Conservation (phyloP, 345 rosid genomes). For the Syzygium grande region DNA sequence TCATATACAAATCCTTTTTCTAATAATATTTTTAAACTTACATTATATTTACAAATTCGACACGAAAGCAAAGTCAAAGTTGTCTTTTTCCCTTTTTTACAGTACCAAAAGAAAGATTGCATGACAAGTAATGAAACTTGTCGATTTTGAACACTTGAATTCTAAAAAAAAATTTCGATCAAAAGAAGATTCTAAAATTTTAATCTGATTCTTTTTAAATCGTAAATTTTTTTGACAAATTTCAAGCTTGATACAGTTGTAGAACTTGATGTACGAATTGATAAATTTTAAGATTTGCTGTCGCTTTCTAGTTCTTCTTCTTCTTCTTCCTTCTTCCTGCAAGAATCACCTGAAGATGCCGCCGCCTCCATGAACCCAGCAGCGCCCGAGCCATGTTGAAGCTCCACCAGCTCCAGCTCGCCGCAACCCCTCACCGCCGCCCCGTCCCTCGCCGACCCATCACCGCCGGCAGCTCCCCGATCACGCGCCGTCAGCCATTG, state of each 20-base stretch:
- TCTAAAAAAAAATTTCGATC: accelerated
- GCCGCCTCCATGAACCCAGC: neutral
- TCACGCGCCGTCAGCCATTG: slow-evolving; percentile 6
- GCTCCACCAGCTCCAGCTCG: neutral
- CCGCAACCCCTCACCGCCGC: neutral
- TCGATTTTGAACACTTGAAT: accelerated
- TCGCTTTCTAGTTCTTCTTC: no score
- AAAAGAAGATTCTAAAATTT: no score
- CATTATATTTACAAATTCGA: accelerated
- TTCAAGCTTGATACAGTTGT: neutral
- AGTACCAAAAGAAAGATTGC: neutral
- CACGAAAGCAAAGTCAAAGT: neutral
- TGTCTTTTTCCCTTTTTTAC: neutral
- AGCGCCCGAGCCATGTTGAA: neutral
- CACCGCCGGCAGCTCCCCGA: slow-evolving; percentile 11
- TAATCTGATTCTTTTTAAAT: no score
- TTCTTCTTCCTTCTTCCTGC: neutral
- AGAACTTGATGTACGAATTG: accelerated
- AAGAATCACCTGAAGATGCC: neutral
- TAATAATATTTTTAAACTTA: neutral
- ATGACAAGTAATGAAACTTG: neutral
- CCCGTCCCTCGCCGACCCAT: slow-evolving; percentile 4
- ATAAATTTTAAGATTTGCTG: neutral
- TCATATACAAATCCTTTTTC: neutral
- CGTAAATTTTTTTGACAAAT: no score